Percentiles rank a stretch among this genome's conserved stretches.
phyloP scores from a whole-genome alignment of 2,329 filamentous ascomycete species.

The Zasmidium citrigriseum region DNA sequence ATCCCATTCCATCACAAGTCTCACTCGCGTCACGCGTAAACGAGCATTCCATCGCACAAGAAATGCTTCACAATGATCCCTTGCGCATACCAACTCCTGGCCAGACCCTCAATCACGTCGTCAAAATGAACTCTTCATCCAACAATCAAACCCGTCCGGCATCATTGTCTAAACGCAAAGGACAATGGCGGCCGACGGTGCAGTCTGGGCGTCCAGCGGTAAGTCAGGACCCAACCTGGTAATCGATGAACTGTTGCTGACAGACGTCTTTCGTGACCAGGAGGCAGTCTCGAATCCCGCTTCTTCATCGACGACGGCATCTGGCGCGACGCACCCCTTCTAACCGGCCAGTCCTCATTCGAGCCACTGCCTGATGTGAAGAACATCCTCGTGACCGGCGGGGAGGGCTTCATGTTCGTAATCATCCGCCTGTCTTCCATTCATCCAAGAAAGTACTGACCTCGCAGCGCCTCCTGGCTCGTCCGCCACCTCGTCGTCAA shows the following conservation, averaged over 20 bases:
- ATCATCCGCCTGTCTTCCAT: conserved; percentile 20
- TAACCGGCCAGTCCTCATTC: conserved; percentile 70
- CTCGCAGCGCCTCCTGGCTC: conserved; percentile 73
- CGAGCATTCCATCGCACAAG: not conserved
- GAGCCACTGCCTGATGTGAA: conserved; percentile 68
- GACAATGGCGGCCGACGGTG: conserved; percentile 15
- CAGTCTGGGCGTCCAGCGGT: conserved; percentile 22
- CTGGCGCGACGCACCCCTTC: conserved; percentile 71
- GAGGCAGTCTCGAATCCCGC: conserved; percentile 41
- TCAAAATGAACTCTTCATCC: not conserved
- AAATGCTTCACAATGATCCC: conserved; percentile 2
- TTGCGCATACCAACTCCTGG: not conserved
- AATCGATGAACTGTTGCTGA: not conserved
- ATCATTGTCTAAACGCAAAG: not conserved
- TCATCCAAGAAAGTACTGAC: conserved; percentile 6
- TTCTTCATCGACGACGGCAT: conserved; percentile 58
- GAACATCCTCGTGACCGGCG: conserved; percentile 83
- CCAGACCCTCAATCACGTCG: not conserved
- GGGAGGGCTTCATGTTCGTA: conserved; percentile 76
- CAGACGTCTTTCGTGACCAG: not conserved
- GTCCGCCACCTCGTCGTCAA: conserved; percentile 75
- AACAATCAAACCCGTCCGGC: too few relatives aligned
- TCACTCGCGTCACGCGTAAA: not conserved
- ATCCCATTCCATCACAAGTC: not conserved
- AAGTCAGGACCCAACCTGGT: not conserved